phyloP scores from a whole-genome alignment of 257 asterid species.

The Coffea eugenioides region DNA sequence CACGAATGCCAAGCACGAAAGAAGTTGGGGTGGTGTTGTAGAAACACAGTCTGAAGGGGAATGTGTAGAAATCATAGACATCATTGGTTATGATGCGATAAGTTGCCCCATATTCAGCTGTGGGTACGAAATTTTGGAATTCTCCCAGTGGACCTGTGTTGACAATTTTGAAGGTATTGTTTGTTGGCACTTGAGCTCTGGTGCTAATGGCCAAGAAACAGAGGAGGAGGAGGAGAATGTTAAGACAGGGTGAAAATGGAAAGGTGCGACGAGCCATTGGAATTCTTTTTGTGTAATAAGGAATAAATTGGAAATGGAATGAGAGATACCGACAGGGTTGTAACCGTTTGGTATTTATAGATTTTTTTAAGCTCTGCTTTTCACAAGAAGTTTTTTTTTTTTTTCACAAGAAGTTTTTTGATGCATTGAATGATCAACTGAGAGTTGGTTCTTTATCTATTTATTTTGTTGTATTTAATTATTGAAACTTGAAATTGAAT shows the following conservation, averaged over 20 bases:
- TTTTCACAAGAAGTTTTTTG: not conserved
- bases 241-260: not conserved
- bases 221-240: not conserved
- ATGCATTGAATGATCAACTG: not conserved
- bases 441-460: not conserved
- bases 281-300: not conserved
- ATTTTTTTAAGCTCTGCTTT: not conserved
- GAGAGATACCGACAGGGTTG: not conserved
- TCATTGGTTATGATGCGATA: conserved; percentile 11
- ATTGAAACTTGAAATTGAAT: not conserved
- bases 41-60: conserved; percentile 18
- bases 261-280: not conserved
- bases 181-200: conserved; percentile 12
- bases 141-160: conserved; percentile 15
- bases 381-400: too few species aligned
- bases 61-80: not conserved
- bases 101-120: conserved; percentile 13
- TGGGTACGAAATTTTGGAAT: not conserved
- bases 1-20: conserved; percentile 10
- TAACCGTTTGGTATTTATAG: conserved; percentile 1
- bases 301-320: not conserved
- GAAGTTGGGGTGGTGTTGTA: conserved; percentile 21
- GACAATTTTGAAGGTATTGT: conserved; percentile 13
- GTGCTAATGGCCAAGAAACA: not conserved
- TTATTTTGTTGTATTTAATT: not conserved